Percentiles rank a stretch among this genome's conserved stretches.
These are phyloP conservation scores for Asclepias syriaca DNA, from an alignment of 257 asterid species.

Conservation along the genomic window DNA sequence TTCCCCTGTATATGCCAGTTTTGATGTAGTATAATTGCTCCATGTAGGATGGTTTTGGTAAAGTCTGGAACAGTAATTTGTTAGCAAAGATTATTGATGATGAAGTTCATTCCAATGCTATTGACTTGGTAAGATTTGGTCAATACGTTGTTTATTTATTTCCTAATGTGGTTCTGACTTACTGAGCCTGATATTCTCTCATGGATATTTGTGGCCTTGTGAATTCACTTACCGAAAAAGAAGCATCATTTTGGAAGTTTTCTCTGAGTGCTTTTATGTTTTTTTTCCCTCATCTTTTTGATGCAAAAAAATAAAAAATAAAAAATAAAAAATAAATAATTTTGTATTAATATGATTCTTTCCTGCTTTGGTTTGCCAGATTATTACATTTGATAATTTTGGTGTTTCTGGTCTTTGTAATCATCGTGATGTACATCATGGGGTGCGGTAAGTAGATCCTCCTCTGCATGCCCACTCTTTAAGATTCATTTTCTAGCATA, in stretches of 20 bases:
- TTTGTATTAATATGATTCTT: not conserved
- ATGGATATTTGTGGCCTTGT: not conserved
- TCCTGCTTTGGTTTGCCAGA: constrained; percentile 33
- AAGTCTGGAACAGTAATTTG: constrained; percentile 49
- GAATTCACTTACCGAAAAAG: not conserved
- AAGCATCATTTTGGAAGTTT: constrained; percentile 1
- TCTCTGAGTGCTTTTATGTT: not conserved
- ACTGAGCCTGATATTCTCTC: constrained; percentile 3
- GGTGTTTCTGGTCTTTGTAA: constrained; percentile 96
- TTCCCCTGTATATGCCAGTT: not conserved
- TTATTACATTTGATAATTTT: constrained; percentile 69
- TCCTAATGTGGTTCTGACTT: constrained; percentile 1
- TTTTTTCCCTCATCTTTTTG: not conserved
- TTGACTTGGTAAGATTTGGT: constrained; percentile 56
- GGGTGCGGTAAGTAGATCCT: constrained; percentile 55
- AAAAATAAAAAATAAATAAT: too few species aligned
- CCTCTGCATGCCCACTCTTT: not conserved
- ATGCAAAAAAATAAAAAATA: not conserved
- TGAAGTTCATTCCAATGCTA: constrained; percentile 38
- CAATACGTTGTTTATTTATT: not conserved
- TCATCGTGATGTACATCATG: constrained; percentile 57
- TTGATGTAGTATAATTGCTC: constrained; percentile 1
- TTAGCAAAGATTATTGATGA: constrained; percentile 49
- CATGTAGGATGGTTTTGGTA: constrained; percentile 84
- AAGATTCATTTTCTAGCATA: not conserved